Base-by-base conservation (phyloP, 2,329 filamentous ascomycete species). In the Alternaria incomplexa region DNA sequence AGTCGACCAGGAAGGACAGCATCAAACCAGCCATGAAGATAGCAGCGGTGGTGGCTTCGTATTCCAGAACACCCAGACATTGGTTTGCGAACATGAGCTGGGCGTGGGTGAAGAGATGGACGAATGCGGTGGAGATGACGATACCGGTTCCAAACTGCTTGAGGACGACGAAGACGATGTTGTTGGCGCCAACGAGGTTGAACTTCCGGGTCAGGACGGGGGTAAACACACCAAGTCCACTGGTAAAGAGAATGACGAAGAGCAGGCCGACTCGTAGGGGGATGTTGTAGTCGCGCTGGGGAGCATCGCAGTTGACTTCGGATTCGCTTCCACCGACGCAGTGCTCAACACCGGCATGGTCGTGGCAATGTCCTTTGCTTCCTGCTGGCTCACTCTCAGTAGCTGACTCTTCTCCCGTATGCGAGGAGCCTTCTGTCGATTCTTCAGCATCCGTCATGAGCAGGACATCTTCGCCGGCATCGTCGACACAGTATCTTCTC, bases 21-120 rank as follows among this genome's bases (percentile, higher is more conserved):
- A 93, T 90, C 1, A 93, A 80, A 0, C 91, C 91, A 0, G 88
- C 91, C 88, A 93, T 91, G 50, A 91, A 85, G 44, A 94, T 87
- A 3, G 91, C 88, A 0, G 90, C 86, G 0, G 91, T 87, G 0
- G 89, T 91, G 4, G 83, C 86, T 77, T 94, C 91, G 70, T 91
- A 94, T 6, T 81, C 74, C 3, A 93, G 80, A 8, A 85, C 83
- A 5, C 89, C 88, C 12, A 94, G 79, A 70, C 91, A 94, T 53
- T 88, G 81, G 67, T 91, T 93, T 20, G 77, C 81, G 70, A 94
- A 93, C 89, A 93, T 92, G 26, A 93, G 83, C 8, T 84, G 80
- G 1, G 91, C 90, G 65, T 94, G 91, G 0, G 90, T 93, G 71
- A 90, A 89, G 11, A 94, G 85, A 88, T 92, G 66, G 15, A 92